Conservation (phyloP, 352 stramenopile species). For the Thraustotheca clavata region DNA sequence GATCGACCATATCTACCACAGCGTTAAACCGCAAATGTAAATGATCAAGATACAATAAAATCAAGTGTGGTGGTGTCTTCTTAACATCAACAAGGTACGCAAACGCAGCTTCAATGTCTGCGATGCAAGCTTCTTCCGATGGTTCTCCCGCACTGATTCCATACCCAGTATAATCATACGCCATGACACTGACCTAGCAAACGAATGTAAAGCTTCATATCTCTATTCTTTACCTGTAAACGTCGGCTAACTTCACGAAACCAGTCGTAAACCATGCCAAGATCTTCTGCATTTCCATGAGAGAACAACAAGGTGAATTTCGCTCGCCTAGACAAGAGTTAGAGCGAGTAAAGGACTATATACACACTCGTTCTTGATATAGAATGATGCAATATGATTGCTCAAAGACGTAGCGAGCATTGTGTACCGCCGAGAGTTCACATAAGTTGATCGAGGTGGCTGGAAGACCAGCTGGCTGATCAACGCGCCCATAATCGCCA, state of each 20-base stretch:
- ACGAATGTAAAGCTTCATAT: background rate
- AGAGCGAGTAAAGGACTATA: background rate
- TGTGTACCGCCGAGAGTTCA: constrained; percentile 84
- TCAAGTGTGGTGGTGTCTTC: constrained; percentile 85
- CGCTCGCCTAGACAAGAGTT: constrained; percentile 52
- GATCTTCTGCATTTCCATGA: constrained; percentile 96
- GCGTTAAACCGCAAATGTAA: background rate
- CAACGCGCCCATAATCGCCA: constrained; percentile 51
- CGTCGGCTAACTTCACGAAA: constrained; percentile 88
- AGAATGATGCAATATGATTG: constrained; percentile 92
- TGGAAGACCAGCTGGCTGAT: constrained; percentile 86
- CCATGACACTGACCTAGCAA: constrained; percentile 74
- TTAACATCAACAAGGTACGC: constrained; percentile 91
- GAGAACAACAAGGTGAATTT: constrained; percentile 95
- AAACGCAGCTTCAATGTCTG: constrained; percentile 93
- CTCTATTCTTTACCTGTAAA: constrained; percentile 37
- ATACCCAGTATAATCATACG: constrained; percentile 97
- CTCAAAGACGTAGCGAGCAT: constrained; percentile 87
- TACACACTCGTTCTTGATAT: constrained; percentile 84
- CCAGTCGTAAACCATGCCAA: constrained; percentile 98
- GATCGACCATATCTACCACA: constrained; percentile 74
- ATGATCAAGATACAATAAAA: constrained; percentile 85
- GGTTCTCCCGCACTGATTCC: constrained; percentile 91
- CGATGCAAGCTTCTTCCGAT: constrained; percentile 92
- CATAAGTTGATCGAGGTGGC: constrained; percentile 67